A percentile compares a stretch with the other conserved stretches of the same genome.
Evolutionary conservation across 2,329 filamentous ascomycete genomes (phyloP).

Genomic region (Dryadomyces quercus-mongolicae): DNA sequence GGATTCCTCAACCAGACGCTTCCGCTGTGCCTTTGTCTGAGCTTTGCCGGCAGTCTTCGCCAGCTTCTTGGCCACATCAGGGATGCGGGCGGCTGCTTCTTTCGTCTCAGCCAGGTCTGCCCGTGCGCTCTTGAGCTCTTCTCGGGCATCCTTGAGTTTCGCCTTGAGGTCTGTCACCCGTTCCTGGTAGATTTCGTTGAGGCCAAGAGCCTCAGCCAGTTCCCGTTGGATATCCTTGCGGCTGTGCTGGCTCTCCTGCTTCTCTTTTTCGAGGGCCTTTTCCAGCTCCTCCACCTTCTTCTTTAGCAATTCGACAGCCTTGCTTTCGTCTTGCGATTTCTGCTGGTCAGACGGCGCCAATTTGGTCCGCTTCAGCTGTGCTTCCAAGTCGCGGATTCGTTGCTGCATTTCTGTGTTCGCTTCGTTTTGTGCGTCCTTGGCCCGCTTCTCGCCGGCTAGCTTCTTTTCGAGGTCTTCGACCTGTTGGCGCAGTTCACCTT

Average conservation of each 20-base stretch:
- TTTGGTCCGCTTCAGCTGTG: slow-evolving; percentile 12
- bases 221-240: slow-evolving; percentile 38
- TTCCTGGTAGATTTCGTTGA: slow-evolving; percentile 54
- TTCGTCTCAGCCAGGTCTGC: slow-evolving; percentile 26
- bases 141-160: slow-evolving; percentile 58
- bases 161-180: slow-evolving; percentile 57
- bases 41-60: slow-evolving; percentile 15
- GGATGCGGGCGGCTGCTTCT: slow-evolving; percentile 23
- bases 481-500: slow-evolving; percentile 18
- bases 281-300: slow-evolving; percentile 23
- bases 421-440: slow-evolving; percentile 19
- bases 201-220: slow-evolving; percentile 46
- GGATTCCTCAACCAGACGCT: slow-evolving; percentile 33
- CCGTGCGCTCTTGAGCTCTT: slow-evolving; percentile 56
- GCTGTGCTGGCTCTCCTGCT: slow-evolving; percentile 32
- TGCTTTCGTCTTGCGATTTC: not conserved
- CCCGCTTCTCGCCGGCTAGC: slow-evolving; percentile 18
- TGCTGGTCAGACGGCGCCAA: slow-evolving; percentile 9
- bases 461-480: slow-evolving; percentile 28
- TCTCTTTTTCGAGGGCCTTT: slow-evolving; percentile 25
- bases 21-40: slow-evolving; percentile 25
- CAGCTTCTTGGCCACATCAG: slow-evolving; percentile 6
- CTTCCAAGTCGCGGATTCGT: slow-evolving; percentile 13
- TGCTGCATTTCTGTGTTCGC: slow-evolving; percentile 17
- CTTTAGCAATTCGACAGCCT: slow-evolving; percentile 9